These are phyloP conservation scores for Hanseniaspora singularis DNA, from an alignment of 805 yeast species.

Conservation along the genomic window DNA sequence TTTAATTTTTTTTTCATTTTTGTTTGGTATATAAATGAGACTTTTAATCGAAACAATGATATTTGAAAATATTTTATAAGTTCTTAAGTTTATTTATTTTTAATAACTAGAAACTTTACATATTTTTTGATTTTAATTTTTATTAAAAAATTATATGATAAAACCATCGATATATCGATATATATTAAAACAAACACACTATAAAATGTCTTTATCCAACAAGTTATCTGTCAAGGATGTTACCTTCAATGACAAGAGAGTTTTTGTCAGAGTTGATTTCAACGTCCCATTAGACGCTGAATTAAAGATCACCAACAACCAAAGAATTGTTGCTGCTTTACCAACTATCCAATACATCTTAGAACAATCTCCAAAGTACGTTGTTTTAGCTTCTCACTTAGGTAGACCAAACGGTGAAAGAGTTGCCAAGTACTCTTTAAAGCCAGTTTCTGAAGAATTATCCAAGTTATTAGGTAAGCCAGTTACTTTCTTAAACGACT, in stretches of 20 bases:
- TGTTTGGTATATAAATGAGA: too few species aligned
- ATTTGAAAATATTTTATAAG: too few species aligned
- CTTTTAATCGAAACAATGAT: too few species aligned
- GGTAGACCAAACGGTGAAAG: conserved; percentile 98
- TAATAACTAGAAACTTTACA: neutral
- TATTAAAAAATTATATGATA: neutral
- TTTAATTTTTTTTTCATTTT: too few species aligned
- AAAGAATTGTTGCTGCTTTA: conserved; percentile 97
- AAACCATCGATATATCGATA: conserved; percentile 3
- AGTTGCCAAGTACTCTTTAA: conserved; percentile 74
- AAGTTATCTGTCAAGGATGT: conserved; percentile 90
- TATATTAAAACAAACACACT: neutral
- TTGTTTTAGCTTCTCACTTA: conserved; percentile 89
- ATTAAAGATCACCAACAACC: conserved; percentile 94
- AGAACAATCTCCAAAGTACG: conserved; percentile 81
- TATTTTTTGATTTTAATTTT: too few species aligned
- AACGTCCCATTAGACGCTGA: conserved; percentile 86
- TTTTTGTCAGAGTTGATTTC: conserved; percentile 96
- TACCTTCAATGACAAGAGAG: conserved; percentile 79
- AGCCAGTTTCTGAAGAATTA: conserved; percentile 88
- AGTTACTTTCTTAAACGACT: conserved; percentile 76
- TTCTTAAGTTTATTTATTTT: neutral
- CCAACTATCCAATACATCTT: conserved; percentile 95
- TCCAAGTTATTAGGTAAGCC: conserved; percentile 57
- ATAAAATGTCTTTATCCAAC: conserved; percentile 76